Evolutionary conservation across 768 basidiomycete species (phyloP).

Genomic region (Lyophyllum semitale): DNA sequence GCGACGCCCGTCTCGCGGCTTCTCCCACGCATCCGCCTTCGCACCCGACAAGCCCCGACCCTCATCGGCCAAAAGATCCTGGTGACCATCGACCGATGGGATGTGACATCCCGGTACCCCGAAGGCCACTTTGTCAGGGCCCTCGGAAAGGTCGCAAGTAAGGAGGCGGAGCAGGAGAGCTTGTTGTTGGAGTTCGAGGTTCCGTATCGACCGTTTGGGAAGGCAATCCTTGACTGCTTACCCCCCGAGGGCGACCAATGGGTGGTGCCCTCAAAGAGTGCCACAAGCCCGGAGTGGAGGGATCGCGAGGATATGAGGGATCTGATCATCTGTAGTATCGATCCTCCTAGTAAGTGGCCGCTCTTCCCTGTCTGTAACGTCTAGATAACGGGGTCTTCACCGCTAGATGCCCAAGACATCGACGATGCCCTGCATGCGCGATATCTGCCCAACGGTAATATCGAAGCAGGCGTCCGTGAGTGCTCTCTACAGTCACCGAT

Average conservation of each 20-base stretch:
- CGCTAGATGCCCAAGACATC: slow-evolving; percentile 91
- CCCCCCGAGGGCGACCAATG: slow-evolving; percentile 88
- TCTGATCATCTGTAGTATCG: slow-evolving; percentile 91
- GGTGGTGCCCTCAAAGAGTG: slow-evolving; percentile 83
- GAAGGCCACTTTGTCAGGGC: slow-evolving; percentile 97
- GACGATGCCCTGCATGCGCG: slow-evolving; percentile 96
- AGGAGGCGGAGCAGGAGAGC: slow-evolving; percentile 96
- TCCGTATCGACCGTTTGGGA: slow-evolving; percentile 95
- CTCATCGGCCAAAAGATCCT: slow-evolving; percentile 94
- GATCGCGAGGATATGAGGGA: slow-evolving; percentile 87
- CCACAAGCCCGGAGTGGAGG: slow-evolving; percentile 56
- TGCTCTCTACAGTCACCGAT: slow-evolving; percentile 23
- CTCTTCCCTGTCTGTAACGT: not conserved
- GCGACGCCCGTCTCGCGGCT: slow-evolving; percentile 88
- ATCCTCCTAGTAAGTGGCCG: slow-evolving; percentile 74
- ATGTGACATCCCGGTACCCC: slow-evolving; percentile 83
- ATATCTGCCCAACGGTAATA: slow-evolving; percentile 85
- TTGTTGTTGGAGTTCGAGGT: slow-evolving; percentile 93
- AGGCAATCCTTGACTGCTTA: slow-evolving; percentile 88
- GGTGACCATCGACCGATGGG: slow-evolving; percentile 94
- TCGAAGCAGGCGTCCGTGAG: slow-evolving; percentile 98
- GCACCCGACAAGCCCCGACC: slow-evolving; percentile 90
- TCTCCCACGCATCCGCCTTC: slow-evolving; percentile 90
- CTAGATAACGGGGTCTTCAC: not conserved
- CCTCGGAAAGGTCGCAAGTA: slow-evolving; percentile 87